Evolutionary conservation across 2,329 filamentous ascomycete species (phyloP), one percentile per base, ranked within the genome.

Genomic region (Aaosphaeria pasadenensis): DNA sequence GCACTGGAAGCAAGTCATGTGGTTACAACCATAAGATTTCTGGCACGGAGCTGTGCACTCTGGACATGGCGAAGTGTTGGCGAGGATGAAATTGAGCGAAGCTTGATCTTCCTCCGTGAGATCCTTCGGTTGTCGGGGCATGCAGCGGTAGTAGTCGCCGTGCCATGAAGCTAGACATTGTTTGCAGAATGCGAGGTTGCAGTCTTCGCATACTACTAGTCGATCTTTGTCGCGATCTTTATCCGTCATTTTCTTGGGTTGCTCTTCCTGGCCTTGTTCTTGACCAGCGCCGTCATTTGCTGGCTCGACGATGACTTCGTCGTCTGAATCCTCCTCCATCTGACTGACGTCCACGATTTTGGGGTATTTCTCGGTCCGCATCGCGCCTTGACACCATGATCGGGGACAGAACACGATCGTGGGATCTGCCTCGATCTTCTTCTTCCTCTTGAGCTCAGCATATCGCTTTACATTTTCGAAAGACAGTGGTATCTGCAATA

Each of bases 1-100:
- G 75, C 94, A 99, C 54, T 89, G 85, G 68, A 87, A 89, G 72
- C 92, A 96, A 43, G 86, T 88, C 91, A 97, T 97, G 71, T 96
- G 91, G 70, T 96, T 96, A 77, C 94, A 99, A 36, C 94, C 94
- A 63, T 89, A 85, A 1, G 87, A 89, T 76, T 99, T 99, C 67
- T 96, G 89, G 24, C 86, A 87, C 0, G 89, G 89, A 1, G 87
- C 86, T 30, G 79, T 83, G 72, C 94, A 99, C 4, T 90, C 92
- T 7, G 94, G 91, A 64, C 94, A 99, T 1, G 88, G 85, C 7
- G 90, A 90, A 0, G 91, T 95, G 72, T 96, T 85, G 52, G 83
- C 73, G 43, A 82, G 78, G 58, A 99, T 78, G 66, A 95, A 99
- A 49, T 94, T 88, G 54, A 94, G 78, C 2, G 89, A 91, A 0